These are phyloP conservation scores for Boletellus ananas DNA, from an alignment of 768 basidiomycete species.

Conservation along the genomic window DNA sequence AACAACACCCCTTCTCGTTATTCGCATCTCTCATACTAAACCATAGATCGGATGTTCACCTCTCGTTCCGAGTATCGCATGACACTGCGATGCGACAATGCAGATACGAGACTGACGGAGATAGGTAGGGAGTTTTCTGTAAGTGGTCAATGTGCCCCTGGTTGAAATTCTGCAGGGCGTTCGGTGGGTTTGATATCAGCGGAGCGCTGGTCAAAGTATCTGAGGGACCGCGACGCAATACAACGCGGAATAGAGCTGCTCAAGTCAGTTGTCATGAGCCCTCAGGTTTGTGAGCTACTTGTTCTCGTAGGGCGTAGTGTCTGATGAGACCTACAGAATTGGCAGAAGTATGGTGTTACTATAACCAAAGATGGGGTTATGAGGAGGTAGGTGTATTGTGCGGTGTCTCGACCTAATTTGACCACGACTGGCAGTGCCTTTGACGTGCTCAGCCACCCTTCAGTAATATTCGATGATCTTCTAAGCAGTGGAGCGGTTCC, in stretches of 20 bases:
- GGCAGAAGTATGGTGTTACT: conserved; percentile 41
- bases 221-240: conserved; percentile 32
- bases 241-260: conserved; percentile 34
- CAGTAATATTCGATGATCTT: conserved; percentile 44
- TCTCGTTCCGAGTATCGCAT: conserved; percentile 88
- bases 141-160: neutral
- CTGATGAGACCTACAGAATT: conserved; percentile 30
- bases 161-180: conserved; percentile 30
- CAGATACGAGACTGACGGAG: conserved; percentile 76
- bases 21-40: neutral
- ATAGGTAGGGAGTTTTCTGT: conserved; percentile 45
- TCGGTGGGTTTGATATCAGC: conserved; percentile 40
- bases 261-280: conserved; percentile 33
- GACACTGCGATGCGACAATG: conserved; percentile 85
- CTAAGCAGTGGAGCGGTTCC: conserved; percentile 39
- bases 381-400: conserved; percentile 35
- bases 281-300: conserved; percentile 33
- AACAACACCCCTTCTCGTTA: conserved; percentile 6
- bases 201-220: conserved; percentile 42
- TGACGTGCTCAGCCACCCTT: conserved; percentile 63
- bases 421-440: conserved; percentile 53
- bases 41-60: conserved; percentile 88
- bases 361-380: conserved; percentile 41
- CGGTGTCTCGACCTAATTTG: neutral
- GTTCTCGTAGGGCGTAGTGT: neutral